These are phyloP conservation scores for Fomes fomentarius DNA, from an alignment of 1,284 basidiomycete species.

Conservation along the genomic window DNA sequence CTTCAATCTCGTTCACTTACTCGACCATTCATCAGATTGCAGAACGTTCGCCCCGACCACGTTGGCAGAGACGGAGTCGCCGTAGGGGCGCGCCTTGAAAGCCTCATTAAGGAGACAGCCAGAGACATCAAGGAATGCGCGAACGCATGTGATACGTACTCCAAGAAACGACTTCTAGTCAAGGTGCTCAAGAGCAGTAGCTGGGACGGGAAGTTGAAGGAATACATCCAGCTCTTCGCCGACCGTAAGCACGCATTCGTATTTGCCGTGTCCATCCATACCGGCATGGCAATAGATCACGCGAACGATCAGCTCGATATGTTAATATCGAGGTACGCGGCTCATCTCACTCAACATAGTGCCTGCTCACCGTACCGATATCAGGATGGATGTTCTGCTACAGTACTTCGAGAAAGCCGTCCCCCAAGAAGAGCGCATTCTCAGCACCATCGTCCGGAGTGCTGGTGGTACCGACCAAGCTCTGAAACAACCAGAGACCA, in stretches of 20 bases:
- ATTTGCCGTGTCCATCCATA: slow-evolving; percentile 38
- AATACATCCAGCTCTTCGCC: slow-evolving; percentile 36
- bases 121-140: slow-evolving; percentile 36
- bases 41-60: slow-evolving; percentile 10
- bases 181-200: slow-evolving; percentile 41
- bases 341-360: background rate
- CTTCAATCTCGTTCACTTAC: background rate
- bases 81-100: slow-evolving; percentile 26
- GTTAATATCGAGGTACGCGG: slow-evolving; percentile 24
- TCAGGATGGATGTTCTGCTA: slow-evolving; percentile 16
- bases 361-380: background rate
- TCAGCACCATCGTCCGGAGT: too few species aligned
- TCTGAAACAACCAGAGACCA: background rate
- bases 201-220: slow-evolving; percentile 41
- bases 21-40: background rate
- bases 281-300: slow-evolving; percentile 35
- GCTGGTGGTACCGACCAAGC: too few species aligned
- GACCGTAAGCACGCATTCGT: slow-evolving; percentile 37
- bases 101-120: slow-evolving; percentile 26
- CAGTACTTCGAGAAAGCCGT: slow-evolving; percentile 14
- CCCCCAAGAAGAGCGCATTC: too few species aligned
- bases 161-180: slow-evolving; percentile 35
- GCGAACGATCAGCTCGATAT: slow-evolving; percentile 36
- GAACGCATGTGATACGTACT: slow-evolving; percentile 37
- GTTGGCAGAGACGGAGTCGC: slow-evolving; percentile 25